phyloP scores from a whole-genome alignment of 176 grass and related monocot genomes.

The Hsuehochloa calcarea region DNA sequence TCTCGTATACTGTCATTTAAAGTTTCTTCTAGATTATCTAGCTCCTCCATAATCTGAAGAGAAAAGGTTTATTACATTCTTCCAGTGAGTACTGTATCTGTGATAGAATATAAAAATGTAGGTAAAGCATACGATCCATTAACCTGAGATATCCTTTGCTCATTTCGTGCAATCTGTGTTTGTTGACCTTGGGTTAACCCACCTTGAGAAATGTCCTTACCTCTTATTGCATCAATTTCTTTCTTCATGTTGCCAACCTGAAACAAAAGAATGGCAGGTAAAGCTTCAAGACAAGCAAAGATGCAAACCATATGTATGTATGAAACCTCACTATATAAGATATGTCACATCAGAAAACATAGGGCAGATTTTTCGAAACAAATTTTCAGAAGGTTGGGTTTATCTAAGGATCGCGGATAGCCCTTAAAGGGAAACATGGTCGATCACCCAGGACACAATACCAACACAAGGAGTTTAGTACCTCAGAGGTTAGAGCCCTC shows the following conservation, averaged over 20 bases:
- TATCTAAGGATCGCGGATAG: neutral
- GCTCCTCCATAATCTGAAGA: slow-evolving; percentile 89
- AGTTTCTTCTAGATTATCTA: slow-evolving; percentile 95
- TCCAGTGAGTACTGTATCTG: neutral
- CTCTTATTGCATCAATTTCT: slow-evolving; percentile 94
- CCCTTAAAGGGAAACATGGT: neutral
- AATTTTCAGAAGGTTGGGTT: neutral
- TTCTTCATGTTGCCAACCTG: slow-evolving; percentile 98
- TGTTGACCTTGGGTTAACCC: slow-evolving; percentile 99
- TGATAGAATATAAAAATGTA: slow-evolving; percentile 19
- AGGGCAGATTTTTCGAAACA: neutral
- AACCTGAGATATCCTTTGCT: slow-evolving; percentile 91
- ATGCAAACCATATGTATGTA: neutral
- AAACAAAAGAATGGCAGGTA: neutral
- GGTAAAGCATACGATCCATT: slow-evolving; percentile 9
- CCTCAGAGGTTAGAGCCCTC: neutral
- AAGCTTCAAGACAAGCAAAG: slow-evolving; percentile 19
- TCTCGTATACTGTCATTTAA: slow-evolving; percentile 96
- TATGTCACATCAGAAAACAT: neutral
- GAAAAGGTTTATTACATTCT: slow-evolving; percentile 20
- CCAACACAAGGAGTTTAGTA: neutral
- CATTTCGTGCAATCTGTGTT: slow-evolving; percentile 99
- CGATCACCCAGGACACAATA: neutral
- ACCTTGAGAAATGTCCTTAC: slow-evolving; percentile 93
- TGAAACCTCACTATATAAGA: neutral